Evolutionary conservation across 192 early-diverging fungal genomes (phyloP), one percentile per base, ranked within the genome.

Genomic region (Irineochytrium annulatum): DNA sequence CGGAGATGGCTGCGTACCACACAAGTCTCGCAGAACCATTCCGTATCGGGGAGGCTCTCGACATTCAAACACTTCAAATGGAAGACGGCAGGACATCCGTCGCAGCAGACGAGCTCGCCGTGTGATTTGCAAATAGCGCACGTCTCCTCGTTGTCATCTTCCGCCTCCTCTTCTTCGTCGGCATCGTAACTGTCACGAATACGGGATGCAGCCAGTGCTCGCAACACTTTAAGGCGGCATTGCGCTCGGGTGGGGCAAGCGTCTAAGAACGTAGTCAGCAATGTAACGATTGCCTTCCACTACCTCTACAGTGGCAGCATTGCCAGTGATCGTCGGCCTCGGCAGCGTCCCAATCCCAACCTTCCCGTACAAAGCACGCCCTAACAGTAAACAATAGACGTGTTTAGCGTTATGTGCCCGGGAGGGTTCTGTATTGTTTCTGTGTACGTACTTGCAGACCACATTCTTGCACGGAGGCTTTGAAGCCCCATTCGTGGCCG

Each of bases 281-380:
- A n/a, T n/a, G n/a, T n/a, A n/a, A n/a, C n/a, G n/a, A n/a, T n/a
- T n/a, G n/a, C n/a, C n/a, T n/a, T n/a, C n/a, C n/a, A n/a, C n/a
- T 24, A 20, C 46, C 46, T 22, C 26, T 49, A 24, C 46, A 49
- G 24, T 49, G 46, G 22, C 46, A 49, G 46, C 46, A 49, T 49
- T 49, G 46, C 46, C 46, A 49, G 26, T 49, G 11, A 8, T 49
- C 46, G 26, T 49, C 46, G 6, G 6, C 46, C 46, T 49, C 46
- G 8, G 46, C 46, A 49, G 11, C 13, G 11, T 49, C 46, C 46
- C 46, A 49, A 49, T 49, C 46, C 46, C 46, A 49, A 22, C 46
- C 46, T 49, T 49, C 46, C 46, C 24, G 13, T 14, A 49, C 46
- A 49, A 49, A 49, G 46, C 46, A 49, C 8, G 46, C 46, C 22